Evolutionary conservation across 2,329 filamentous ascomycete species (phyloP).

Genomic region (Trichoderma citrinoviride): DNA sequence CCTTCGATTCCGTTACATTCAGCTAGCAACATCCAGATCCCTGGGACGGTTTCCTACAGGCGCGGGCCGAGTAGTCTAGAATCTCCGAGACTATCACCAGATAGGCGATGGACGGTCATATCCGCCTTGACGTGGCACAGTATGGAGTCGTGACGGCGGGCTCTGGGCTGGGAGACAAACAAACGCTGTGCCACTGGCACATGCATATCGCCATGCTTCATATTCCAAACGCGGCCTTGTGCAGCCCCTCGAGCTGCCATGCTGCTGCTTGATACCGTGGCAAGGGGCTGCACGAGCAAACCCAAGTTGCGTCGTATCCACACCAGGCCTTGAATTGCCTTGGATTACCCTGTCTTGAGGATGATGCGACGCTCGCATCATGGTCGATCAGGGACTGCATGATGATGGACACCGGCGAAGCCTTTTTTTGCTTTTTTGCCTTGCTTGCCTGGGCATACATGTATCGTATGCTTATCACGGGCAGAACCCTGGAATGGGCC

Average conservation of each 20-base stretch:
- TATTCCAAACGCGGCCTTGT: not conserved
- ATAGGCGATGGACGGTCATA: constrained; percentile 19
- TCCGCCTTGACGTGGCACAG: constrained; percentile 5
- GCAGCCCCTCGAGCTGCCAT: not conserved
- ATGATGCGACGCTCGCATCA: not conserved
- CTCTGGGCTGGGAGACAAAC: constrained; percentile 1
- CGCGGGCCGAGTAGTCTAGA: constrained; percentile 18
- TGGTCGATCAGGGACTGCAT: not conserved
- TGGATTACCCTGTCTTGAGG: not conserved
- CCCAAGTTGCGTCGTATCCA: not conserved
- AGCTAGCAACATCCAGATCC: constrained; percentile 16
- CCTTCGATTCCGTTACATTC: constrained; percentile 15
- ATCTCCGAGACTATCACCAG: constrained; percentile 19
- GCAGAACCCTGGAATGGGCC: not conserved
- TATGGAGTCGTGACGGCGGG: constrained; percentile 3
- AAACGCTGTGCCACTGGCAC: not conserved
- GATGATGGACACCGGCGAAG: not conserved
- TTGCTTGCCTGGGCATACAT: not conserved
- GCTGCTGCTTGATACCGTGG: not conserved
- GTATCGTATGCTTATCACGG: not conserved
- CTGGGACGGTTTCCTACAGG: constrained; percentile 12
- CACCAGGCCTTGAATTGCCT: not conserved
- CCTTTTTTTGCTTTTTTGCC: not conserved
- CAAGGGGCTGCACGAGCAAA: not conserved
- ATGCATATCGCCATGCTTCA: constrained; percentile 6